Conservation (phyloP, 805 yeast species). For the Lachancea kluyveri region DNA sequence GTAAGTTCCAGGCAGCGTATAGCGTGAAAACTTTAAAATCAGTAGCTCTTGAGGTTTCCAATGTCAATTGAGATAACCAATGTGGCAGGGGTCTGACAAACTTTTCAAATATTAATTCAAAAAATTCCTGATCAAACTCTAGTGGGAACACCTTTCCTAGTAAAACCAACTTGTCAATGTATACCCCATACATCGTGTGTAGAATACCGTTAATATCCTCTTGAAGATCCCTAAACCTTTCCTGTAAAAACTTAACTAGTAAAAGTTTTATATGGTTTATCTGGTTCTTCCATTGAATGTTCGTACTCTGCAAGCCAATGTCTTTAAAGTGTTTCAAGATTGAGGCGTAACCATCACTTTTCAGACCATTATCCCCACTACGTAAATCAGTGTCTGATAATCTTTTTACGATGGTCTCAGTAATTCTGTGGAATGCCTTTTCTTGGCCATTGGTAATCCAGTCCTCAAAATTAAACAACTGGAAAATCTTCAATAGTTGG, state of each 20-base stretch:
- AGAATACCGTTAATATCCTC: slow-evolving; percentile 3
- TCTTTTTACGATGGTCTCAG: slow-evolving; percentile 15
- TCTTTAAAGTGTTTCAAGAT: slow-evolving; percentile 17
- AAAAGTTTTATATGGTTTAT: slow-evolving; percentile 17
- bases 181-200: slow-evolving; percentile 16
- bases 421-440: slow-evolving; percentile 15
- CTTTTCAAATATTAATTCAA: slow-evolving; percentile 14
- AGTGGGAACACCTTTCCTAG: slow-evolving; percentile 24
- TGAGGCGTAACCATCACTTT: slow-evolving; percentile 14
- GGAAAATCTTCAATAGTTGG: slow-evolving; percentile 21
- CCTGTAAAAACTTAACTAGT: slow-evolving; percentile 20
- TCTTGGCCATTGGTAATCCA: slow-evolving; percentile 27
- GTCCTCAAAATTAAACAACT: slow-evolving; percentile 23
- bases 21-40: slow-evolving; percentile 24
- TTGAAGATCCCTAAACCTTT: slow-evolving; percentile 10
- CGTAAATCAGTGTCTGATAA: slow-evolving; percentile 17
- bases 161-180: slow-evolving; percentile 24
- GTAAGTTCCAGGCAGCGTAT: slow-evolving; percentile 24
- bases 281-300: slow-evolving; percentile 23
- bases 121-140: slow-evolving; percentile 18
- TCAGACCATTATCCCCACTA: slow-evolving; percentile 8
- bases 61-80: slow-evolving; percentile 7
- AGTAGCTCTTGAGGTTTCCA: slow-evolving; percentile 12
- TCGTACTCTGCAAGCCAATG: slow-evolving; percentile 17
- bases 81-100: slow-evolving; percentile 14